Conservation (phyloP, 208 protist species). For the Leishmania amazonensis region DNA sequence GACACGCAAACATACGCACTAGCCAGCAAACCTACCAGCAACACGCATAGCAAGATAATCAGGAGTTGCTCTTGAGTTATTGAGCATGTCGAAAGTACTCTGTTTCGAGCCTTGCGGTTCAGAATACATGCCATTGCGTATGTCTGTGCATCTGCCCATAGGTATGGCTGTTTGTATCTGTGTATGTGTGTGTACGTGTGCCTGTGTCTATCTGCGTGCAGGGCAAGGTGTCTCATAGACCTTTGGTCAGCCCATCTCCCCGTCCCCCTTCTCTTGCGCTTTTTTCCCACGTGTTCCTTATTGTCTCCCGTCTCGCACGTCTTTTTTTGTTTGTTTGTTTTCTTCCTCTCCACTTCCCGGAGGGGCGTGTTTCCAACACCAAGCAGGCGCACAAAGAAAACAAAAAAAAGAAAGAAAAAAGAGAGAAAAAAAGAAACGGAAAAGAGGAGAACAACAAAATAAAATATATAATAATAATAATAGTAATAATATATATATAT, state of each 20-base stretch:
- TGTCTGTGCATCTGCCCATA: background rate
- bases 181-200: background rate
- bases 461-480: background rate
- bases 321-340: background rate
- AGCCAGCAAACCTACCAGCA: constrained; percentile 4
- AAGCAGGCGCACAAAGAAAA: background rate
- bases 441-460: background rate
- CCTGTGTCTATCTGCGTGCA: background rate
- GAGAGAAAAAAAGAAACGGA: background rate
- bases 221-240: background rate
- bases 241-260: background rate
- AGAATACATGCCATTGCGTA: background rate
- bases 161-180: background rate
- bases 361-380: constrained; percentile 7
- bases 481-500: no score
- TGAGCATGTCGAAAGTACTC: background rate
- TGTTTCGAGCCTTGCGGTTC: background rate
- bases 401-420: background rate
- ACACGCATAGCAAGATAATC: constrained; percentile 12
- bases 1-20: background rate
- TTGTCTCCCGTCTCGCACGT: background rate
- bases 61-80: background rate
- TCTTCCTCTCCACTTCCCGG: constrained; percentile 2
- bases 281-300: background rate
- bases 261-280: background rate